Base-by-base conservation (phyloP, 2,329 filamentous ascomycete species). In the Aspergillus floridensis region DNA sequence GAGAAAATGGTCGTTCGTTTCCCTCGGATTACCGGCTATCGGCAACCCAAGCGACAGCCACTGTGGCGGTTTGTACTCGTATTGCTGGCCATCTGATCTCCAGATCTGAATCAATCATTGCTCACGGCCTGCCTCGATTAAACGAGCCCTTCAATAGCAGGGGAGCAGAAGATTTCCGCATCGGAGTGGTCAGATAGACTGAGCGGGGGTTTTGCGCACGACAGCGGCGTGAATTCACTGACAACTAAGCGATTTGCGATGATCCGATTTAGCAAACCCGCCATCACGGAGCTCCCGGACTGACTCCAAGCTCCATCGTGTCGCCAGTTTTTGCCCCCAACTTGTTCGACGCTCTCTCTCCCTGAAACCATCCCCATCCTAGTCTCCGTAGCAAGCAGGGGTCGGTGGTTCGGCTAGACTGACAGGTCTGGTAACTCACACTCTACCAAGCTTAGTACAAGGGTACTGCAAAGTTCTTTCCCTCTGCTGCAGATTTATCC, bases 51-150 rank as follows among this genome's bases (percentile, higher is more conserved):
- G 31, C 38, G 26, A 44, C 55, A 57, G 54, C 54, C 49, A 57
- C 58, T 60, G 60, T 62, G 60, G 60, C 60, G 55, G 59, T 57
- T 54, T 46, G 55, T 49, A 19, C 49, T 61, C 56, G 46, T 58
- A 51, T 58, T 57, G 38, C 49, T 53, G 59, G 60, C 59, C 60
- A 62, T 55, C 58, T 56, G 58, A 57, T 54, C 54, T 46, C 12
- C 14, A 10, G 32, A 52, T 24, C 51, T 53, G 58, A 44, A 57
- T 31, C 49, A 41, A 41, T 31, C 26, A 29, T 29, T 29, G 10
- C 10, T 29, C 26, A 21, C 44, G 46, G 31, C 49, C 26, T 31
- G 32, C 14, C 4, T 35, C 32, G 26, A 29, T 29, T 29, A 29
- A 29, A 29, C 26, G 26, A 29, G 26, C 26, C 26, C 26, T 29